Conservation (phyloP, 257 asterid genomes). For the Petunia axillaris region DNA sequence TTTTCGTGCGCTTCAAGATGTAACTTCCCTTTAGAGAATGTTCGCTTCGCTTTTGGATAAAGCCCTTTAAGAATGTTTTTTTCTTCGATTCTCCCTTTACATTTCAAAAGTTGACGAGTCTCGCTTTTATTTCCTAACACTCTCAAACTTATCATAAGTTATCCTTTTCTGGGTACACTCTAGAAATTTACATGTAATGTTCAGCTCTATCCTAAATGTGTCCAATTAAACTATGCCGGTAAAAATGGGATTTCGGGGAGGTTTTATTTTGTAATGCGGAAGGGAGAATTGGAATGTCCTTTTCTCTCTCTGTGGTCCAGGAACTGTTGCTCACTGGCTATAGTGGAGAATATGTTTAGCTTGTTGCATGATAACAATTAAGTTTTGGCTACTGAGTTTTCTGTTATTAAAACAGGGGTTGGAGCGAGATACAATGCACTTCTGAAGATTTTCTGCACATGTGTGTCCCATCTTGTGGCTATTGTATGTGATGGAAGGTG, state of each 20-base stretch:
- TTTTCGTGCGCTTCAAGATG: neutral
- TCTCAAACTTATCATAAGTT: neutral
- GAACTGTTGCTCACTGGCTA: conserved; percentile 1
- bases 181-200: neutral
- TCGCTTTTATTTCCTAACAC: neutral
- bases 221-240: neutral
- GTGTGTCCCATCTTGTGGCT: conserved; percentile 55
- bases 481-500: conserved; percentile 72
- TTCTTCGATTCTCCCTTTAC: conserved; percentile 1
- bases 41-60: neutral
- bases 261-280: neutral
- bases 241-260: neutral
- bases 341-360: neutral
- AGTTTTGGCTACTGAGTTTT: conserved; percentile 10
- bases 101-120: neutral
- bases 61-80: neutral
- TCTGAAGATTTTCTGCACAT: conserved; percentile 59
- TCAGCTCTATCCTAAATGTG: neutral
- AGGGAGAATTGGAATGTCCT: neutral
- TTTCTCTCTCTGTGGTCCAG: neutral
- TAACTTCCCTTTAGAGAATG: neutral
- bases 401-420: conserved; percentile 55
- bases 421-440: conserved; percentile 51
- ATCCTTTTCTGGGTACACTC: neutral
- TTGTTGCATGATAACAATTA: conserved; percentile 1